Conservation (phyloP, 2,329 filamentous ascomycete species). For the Akanthomyces muscarius region DNA sequence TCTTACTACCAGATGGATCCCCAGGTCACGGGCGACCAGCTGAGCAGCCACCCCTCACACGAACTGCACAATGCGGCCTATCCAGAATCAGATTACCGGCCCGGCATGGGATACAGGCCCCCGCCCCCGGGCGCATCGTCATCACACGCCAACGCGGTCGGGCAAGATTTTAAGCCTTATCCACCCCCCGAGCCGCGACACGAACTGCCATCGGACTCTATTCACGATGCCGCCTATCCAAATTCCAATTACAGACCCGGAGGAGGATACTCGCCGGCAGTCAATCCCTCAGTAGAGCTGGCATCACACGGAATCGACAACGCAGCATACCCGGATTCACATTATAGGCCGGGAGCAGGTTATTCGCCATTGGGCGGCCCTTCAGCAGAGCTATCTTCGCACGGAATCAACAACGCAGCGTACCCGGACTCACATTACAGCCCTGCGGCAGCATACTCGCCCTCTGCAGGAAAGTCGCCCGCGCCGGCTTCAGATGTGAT, state of each 20-base stretch:
- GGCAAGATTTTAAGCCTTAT: slow-evolving; percentile 7
- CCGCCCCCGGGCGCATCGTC: background rate
- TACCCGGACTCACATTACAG: background rate
- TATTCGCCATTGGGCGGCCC: background rate
- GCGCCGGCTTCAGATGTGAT: background rate
- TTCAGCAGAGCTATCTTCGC: background rate
- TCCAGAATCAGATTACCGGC: slow-evolving; percentile 7
- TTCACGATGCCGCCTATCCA: background rate
- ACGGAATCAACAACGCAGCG: background rate
- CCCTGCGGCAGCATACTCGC: background rate
- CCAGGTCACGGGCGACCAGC: slow-evolving; percentile 9
- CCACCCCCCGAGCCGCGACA: background rate
- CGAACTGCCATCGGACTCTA: background rate
- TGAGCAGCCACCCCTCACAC: slow-evolving; percentile 12
- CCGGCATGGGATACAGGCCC: background rate
- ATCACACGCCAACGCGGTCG: background rate
- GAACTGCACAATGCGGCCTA: slow-evolving; percentile 10
- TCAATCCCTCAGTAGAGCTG: background rate
- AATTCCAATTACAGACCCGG: background rate
- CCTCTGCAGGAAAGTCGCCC: background rate
- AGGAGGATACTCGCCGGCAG: background rate
- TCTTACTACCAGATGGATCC: slow-evolving; percentile 11
- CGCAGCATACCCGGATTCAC: background rate
- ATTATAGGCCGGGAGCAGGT: background rate
- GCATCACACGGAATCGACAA: background rate